Evolutionary conservation across 495 filamentous ascomycete genomes (phyloP).

Genomic region (Neurospora sp.): DNA sequence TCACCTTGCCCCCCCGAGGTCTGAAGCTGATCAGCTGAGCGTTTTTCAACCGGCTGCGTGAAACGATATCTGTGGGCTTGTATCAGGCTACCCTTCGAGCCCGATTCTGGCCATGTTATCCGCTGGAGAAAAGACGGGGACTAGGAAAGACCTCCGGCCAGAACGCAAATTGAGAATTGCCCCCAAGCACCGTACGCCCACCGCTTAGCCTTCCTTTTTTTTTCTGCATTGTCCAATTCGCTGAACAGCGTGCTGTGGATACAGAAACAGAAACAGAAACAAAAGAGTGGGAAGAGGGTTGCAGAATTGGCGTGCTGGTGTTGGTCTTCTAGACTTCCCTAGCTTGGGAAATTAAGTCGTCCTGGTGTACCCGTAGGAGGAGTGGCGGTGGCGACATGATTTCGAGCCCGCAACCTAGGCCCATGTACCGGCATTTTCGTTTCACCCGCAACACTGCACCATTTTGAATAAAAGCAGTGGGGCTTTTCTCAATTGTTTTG

Average conservation of each 20-base stretch:
- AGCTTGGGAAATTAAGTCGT: not conserved
- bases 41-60: not conserved
- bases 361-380: not conserved
- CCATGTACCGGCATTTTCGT: not conserved
- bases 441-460: not conserved
- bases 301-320: not conserved
- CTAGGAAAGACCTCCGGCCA: not conserved
- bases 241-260: not conserved
- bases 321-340: not conserved
- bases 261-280: not conserved
- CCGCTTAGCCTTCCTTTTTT: not conserved
- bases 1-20: not conserved
- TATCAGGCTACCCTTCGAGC: not conserved
- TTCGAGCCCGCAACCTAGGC: not conserved
- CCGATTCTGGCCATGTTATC: not conserved
- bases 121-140: not conserved
- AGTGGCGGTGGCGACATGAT: not conserved
- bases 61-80: not conserved
- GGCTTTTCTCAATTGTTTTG: not conserved
- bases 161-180: not conserved
- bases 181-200: not conserved
- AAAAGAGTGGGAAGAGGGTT: not conserved
- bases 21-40: not conserved
- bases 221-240: not conserved
- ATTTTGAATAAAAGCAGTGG: not conserved